Conservation (phyloP, 352 stramenopile species). For the Pythium vanterpoolii region DNA sequence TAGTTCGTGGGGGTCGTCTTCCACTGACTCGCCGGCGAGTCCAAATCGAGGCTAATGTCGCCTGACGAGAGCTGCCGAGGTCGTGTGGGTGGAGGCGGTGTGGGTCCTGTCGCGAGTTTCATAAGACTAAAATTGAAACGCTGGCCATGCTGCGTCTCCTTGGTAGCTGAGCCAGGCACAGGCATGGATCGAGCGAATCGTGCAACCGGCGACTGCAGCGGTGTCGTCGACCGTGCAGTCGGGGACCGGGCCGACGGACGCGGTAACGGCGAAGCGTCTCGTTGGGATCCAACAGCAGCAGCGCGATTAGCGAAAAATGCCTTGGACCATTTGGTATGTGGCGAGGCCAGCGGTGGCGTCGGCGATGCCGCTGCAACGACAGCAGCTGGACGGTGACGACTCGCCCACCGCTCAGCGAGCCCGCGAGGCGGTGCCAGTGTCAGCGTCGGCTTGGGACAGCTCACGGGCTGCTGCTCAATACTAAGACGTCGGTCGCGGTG, state of each 20-base stretch:
- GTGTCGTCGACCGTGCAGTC: neutral
- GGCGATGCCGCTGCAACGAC: neutral
- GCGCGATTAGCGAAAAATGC: constrained; percentile 19
- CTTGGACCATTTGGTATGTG: constrained; percentile 17
- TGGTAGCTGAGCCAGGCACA: constrained; percentile 11
- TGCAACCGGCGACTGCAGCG: neutral
- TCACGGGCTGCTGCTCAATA: constrained; percentile 14
- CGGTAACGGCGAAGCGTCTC: neutral
- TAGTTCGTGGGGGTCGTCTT: constrained; percentile 3
- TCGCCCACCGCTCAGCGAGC: neutral
- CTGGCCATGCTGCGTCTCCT: neutral
- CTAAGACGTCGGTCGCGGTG: constrained; percentile 4
- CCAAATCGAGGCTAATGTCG: neutral
- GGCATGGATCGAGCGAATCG: constrained; percentile 16
- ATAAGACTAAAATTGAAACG: constrained; percentile 21
- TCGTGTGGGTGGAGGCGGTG: neutral
- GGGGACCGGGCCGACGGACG: neutral
- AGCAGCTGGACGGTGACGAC: neutral
- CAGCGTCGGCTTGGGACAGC: constrained; percentile 21
- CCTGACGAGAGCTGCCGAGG: constrained; percentile 11
- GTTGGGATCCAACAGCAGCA: neutral
- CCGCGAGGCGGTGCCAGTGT: neutral
- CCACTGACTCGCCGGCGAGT: neutral
- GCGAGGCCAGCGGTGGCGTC: constrained; percentile 3
- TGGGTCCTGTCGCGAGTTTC: constrained; percentile 1